These are phyloP conservation scores for Monosporozyma yasuniensis DNA, from an alignment of 805 yeast species.

Conservation along the genomic window DNA sequence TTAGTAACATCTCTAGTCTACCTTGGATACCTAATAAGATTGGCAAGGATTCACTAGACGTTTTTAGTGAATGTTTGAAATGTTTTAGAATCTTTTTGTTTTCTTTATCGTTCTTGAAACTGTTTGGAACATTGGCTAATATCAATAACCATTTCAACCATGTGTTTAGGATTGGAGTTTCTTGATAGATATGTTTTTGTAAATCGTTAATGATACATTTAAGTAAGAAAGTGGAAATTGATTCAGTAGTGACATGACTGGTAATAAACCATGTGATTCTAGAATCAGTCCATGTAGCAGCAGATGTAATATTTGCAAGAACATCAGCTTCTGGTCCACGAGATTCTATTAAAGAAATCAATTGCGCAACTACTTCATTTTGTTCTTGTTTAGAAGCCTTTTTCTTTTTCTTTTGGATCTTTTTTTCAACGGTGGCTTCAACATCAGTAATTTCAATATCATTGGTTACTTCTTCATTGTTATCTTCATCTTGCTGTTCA, in stretches of 20 bases:
- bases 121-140: constrained; percentile 42
- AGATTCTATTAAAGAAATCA: constrained; percentile 27
- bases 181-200: constrained; percentile 29
- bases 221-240: constrained; percentile 36
- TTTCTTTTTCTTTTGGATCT: constrained; percentile 17
- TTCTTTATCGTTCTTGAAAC: constrained; percentile 27
- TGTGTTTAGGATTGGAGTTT: constrained; percentile 25
- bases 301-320: constrained; percentile 9
- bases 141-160: constrained; percentile 83
- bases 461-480: constrained; percentile 6
- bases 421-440: constrained; percentile 22
- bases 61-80: constrained; percentile 47
- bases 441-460: constrained; percentile 28
- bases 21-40: constrained; percentile 77
- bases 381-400: constrained; percentile 21
- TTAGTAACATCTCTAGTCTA: constrained; percentile 61
- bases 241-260: constrained; percentile 34
- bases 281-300: constrained; percentile 24
- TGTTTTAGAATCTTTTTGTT: constrained; percentile 38
- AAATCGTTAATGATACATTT: constrained; percentile 39
- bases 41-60: constrained; percentile 54
- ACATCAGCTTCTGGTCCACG: constrained; percentile 21
- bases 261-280: constrained; percentile 26
- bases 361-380: constrained; percentile 17
- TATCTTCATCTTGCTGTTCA: constrained; percentile 11